Evolutionary conservation across 2,329 filamentous ascomycete genomes (phyloP).

Genomic region (Cephalotrichum gorgonifer): DNA sequence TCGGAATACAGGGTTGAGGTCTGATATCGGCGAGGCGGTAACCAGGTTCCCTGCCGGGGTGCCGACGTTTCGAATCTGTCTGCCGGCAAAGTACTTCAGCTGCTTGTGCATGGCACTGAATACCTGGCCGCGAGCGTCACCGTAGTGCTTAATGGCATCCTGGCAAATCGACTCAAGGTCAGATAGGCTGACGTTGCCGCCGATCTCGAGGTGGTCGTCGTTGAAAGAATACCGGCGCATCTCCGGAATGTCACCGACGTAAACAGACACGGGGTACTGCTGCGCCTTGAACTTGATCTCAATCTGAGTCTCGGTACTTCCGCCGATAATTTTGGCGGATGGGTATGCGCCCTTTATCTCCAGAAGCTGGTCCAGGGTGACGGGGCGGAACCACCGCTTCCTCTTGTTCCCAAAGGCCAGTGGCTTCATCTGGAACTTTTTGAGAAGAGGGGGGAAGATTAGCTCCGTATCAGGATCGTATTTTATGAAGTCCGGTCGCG

Average conservation of each 20-base stretch:
- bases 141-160: constrained; percentile 71
- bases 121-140: constrained; percentile 58
- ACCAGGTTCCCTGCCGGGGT: constrained; percentile 91
- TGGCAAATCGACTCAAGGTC: constrained; percentile 81
- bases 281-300: constrained; percentile 97
- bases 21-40: constrained; percentile 91
- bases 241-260: constrained; percentile 86
- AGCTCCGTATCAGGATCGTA: constrained; percentile 91
- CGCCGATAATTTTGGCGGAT: constrained; percentile 85
- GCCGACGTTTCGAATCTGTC: constrained; percentile 95
- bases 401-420: constrained; percentile 88
- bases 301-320: constrained; percentile 94
- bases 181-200: constrained; percentile 85
- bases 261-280: constrained; percentile 82
- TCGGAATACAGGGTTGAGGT: constrained; percentile 89
- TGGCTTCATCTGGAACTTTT: constrained; percentile 71
- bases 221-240: constrained; percentile 71
- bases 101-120: constrained; percentile 92
- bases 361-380: constrained; percentile 75
- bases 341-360: constrained; percentile 84
- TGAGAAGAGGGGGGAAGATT: constrained; percentile 82
- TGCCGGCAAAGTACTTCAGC: constrained; percentile 84
- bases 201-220: constrained; percentile 78
- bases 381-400: constrained; percentile 87
- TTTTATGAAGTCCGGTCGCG: constrained; percentile 82